A percentile compares a stretch with the other conserved stretches of the same genome.
Conservation (phyloP, 441 rosid species). For the Pelargonium citronellum region DNA sequence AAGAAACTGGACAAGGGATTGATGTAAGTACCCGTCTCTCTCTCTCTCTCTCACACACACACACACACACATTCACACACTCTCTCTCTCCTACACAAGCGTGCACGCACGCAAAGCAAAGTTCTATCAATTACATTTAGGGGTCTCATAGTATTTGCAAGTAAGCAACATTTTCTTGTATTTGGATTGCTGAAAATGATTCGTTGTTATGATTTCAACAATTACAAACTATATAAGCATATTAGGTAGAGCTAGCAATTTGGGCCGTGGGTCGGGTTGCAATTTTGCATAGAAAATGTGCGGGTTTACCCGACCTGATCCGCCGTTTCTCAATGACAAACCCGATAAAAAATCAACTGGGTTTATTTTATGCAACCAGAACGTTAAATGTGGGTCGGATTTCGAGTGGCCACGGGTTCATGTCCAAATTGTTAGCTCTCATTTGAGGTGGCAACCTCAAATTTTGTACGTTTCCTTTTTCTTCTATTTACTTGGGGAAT, state of each 20-base stretch:
- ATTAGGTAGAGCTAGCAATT: not conserved
- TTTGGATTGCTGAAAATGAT: not conserved
- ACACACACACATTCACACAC: not conserved
- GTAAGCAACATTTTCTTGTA: not conserved
- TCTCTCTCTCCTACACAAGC: not conserved
- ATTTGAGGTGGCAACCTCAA: constrained; percentile 8
- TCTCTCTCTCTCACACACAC: not conserved
- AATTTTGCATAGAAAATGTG: not conserved
- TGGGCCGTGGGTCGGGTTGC: too few relatives aligned
- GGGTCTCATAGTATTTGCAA: too few relatives aligned
- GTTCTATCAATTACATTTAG: too few relatives aligned
- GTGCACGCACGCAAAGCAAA: not conserved
- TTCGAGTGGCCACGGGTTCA: too few relatives aligned
- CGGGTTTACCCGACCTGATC: too few relatives aligned
- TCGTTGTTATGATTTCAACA: not conserved
- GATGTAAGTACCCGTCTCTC: constrained; percentile 37
- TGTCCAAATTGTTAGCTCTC: not conserved
- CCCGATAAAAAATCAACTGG: too few relatives aligned
- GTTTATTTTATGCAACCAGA: too few relatives aligned
- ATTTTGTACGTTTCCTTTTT: not conserved
- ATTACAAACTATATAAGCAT: not conserved
- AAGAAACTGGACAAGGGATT: constrained; percentile 42
- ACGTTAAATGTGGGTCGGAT: too few relatives aligned
- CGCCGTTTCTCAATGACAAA: too few relatives aligned
- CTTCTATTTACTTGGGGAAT: constrained; percentile 6